phyloP scores from a whole-genome alignment of 2,329 filamentous ascomycete genomes.

The Davidsoniella eucalypti region DNA sequence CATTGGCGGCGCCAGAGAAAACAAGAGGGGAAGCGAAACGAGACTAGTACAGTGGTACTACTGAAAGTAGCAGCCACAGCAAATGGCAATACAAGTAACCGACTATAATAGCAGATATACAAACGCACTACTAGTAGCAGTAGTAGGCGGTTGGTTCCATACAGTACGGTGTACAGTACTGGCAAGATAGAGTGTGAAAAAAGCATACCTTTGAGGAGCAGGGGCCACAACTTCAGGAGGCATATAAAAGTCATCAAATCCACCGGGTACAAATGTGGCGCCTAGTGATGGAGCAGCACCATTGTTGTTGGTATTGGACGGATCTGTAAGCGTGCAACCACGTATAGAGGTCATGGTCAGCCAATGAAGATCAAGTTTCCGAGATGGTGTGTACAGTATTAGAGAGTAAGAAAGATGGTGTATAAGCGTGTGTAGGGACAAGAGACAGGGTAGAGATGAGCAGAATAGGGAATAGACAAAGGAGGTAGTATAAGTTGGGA shows the following conservation, averaged over 20 bases:
- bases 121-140: not conserved
- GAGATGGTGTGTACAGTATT: not conserved
- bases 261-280: constrained; percentile 42
- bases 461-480: no score
- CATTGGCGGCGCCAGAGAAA: not conserved
- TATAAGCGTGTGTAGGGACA: no score
- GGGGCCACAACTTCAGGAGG: constrained; percentile 39
- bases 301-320: constrained; percentile 1
- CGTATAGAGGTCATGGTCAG: constrained; percentile 3
- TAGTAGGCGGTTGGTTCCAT: not conserved
- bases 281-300: constrained; percentile 21
- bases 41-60: no score
- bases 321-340: constrained; percentile 7
- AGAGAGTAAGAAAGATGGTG: not conserved
- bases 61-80: no score
- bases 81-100: no score
- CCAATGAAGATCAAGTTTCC: not conserved
- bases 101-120: not conserved
- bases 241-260: constrained; percentile 43
- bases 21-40: constrained; percentile 4
- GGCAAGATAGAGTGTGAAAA: not conserved
- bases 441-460: no score
- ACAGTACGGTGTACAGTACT: not conserved
- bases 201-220: constrained; percentile 37
- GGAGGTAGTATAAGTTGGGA: no score